Base-by-base conservation (phyloP, 2,329 filamentous ascomycete species). In the Sporothrix pseudoabietina region DNA sequence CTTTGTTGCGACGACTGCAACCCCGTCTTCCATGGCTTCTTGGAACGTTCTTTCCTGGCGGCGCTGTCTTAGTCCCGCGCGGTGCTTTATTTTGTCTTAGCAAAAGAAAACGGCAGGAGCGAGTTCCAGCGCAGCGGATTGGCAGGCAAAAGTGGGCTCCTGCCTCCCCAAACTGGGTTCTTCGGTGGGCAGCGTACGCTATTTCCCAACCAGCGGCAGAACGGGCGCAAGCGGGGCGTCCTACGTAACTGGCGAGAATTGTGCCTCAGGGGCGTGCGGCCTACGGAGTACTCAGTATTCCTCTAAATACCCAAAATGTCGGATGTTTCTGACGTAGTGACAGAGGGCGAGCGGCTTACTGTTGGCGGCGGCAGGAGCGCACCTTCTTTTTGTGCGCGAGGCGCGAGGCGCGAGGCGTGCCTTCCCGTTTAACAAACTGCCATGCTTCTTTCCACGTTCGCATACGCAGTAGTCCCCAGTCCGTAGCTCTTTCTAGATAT, bases 101-200 rank as follows among this genome's bases (percentile, higher is more conserved):
- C 69, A 71, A 73, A 59, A 55, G 65, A 73, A 26, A 71, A 47
- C 26, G 68, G 49, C 68, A 61, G 72, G 69, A 59, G 61, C 69
- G 69, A 70, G 59, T 71, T 71, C 72, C 72, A 73, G 68, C 35
- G 54, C 49, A 68, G 69, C 68, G 57, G 72, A 73, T 73, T 73
- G 72, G 72, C 69, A 71, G 69, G 52, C 57, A 61, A 71, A 71
- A 73, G 69, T 71, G 72, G 69, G 39, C 39, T 26, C 30, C n/a
- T 63, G 44, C 26, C 55, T 54, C 1, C 1, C 44, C n/a, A 63
- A 35, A 54, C 57, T 65, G 69, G 69, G 69, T 39, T 32, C 30
- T 41, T 65, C 30, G 44, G 59, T 65, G 57, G 70, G 59, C 57
- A 39, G 70, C 71, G 22, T 54, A 57, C n/a, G n/a, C n/a, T n/a